These are phyloP conservation scores for Akanthomyces lecanii DNA, from an alignment of 2,329 filamentous ascomycete species.

Conservation along the genomic window DNA sequence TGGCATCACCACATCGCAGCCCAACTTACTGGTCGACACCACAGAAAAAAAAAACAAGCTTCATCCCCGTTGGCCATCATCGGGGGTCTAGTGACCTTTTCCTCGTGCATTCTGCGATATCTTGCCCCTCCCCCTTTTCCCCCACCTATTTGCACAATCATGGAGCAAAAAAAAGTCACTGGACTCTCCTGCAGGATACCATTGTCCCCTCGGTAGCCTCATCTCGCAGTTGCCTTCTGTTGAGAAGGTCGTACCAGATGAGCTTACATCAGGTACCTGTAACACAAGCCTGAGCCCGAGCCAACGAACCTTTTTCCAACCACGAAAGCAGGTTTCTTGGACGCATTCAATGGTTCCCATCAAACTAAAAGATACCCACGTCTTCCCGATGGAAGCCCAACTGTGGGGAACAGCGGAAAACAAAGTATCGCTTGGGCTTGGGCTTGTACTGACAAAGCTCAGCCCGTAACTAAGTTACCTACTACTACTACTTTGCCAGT, in stretches of 20 bases:
- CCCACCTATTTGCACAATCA: neutral
- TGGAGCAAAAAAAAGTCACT: neutral
- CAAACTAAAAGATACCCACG: neutral
- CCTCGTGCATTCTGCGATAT: neutral
- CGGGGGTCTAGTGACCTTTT: conserved; percentile 1
- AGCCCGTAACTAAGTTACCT: neutral
- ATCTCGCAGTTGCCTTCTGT: no score
- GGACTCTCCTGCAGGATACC: neutral
- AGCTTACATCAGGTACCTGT: neutral
- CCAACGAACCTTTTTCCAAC: no score
- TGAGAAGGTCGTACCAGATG: neutral
- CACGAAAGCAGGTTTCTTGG: no score
- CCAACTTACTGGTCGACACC: neutral
- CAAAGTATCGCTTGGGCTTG: conserved; percentile 6
- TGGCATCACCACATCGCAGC: neutral
- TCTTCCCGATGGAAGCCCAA: conserved; percentile 11
- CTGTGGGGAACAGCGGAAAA: conserved; percentile 12
- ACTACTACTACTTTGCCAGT: neutral
- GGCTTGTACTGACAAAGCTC: neutral
- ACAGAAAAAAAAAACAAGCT: neutral
- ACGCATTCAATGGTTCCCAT: no score
- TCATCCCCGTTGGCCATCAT: neutral
- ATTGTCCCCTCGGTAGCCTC: no score
- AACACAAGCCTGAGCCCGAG: neutral
- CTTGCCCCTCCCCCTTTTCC: neutral